phyloP scores from a whole-genome alignment of 768 basidiomycete species.

The Termitomyces sp. region DNA sequence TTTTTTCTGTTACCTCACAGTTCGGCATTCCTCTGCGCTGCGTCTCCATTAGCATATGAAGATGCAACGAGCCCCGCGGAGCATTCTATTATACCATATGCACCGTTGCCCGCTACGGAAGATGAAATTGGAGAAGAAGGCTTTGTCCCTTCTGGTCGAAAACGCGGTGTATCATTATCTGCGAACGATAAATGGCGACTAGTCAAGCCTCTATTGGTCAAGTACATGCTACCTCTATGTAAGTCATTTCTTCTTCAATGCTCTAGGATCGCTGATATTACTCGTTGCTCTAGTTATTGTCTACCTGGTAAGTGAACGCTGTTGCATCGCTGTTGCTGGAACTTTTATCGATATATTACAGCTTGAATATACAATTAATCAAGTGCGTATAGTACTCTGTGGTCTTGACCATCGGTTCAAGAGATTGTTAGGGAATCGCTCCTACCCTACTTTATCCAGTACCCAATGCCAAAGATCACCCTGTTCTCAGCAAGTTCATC shows the following conservation, averaged over 20 bases:
- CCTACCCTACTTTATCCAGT: constrained; percentile 90
- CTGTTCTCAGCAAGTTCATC: constrained; percentile 73
- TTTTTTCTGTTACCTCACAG: constrained; percentile 72
- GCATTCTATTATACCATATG: constrained; percentile 35
- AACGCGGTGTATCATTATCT: constrained; percentile 52
- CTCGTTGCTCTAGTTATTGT: constrained; percentile 31
- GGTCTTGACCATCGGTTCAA: not conserved
- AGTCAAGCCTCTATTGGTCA: constrained; percentile 71
- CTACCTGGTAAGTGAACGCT: constrained; percentile 37
- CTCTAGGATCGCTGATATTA: not conserved
- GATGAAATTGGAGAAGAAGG: constrained; percentile 39
- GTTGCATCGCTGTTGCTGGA: not conserved
- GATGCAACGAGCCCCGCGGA: constrained; percentile 28
- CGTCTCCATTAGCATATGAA: constrained; percentile 35
- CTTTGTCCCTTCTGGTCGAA: constrained; percentile 29
- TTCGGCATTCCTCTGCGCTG: constrained; percentile 42
- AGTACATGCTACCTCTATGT: constrained; percentile 95
- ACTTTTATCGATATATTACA: constrained; percentile 24
- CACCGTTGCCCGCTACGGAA: constrained; percentile 38
- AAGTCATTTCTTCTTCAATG: constrained; percentile 28
- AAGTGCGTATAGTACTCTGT: constrained; percentile 36
- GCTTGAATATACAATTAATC: constrained; percentile 93
- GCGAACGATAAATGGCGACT: constrained; percentile 76
- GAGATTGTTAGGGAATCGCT: constrained; percentile 65
- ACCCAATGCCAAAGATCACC: constrained; percentile 56